Evolutionary conservation across 495 filamentous ascomycete genomes (phyloP).

Genomic region (Aspergillus kassunensis): DNA sequence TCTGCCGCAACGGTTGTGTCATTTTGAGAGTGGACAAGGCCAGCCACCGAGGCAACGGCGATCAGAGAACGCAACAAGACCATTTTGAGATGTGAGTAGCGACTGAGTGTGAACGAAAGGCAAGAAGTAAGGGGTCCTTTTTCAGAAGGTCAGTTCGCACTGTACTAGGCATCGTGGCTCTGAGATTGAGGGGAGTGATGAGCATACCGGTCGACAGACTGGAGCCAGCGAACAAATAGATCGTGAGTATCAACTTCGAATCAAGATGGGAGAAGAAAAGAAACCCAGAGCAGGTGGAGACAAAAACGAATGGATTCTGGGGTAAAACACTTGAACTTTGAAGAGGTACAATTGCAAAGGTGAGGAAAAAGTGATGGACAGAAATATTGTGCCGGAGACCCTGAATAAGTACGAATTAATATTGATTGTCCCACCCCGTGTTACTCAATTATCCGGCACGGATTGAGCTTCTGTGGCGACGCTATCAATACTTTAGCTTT

Average conservation of each 20-base stretch:
- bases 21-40: constrained; percentile 41
- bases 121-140: too few species aligned
- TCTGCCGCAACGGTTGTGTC: constrained; percentile 30
- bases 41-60: constrained; percentile 27
- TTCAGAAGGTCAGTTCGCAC: too few species aligned
- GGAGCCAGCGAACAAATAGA: constrained; percentile 1
- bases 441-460: constrained; percentile 9
- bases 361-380: background rate
- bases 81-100: constrained; percentile 13
- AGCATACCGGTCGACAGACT: too few species aligned
- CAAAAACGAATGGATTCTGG: constrained; percentile 3
- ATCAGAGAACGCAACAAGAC: constrained; percentile 29
- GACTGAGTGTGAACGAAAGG: constrained; percentile 2
- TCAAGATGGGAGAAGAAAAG: constrained; percentile 1
- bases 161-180: too few species aligned
- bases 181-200: too few species aligned
- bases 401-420: constrained; percentile 16
- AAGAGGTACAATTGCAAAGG: background rate
- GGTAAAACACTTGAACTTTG: too few species aligned
- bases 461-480: constrained; percentile 23
- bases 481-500: constrained; percentile 21
- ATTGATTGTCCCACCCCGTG: constrained; percentile 14
- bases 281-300: background rate
- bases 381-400: constrained; percentile 10
- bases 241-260: too few species aligned